Percentiles rank a stretch among this genome's conserved stretches.
These are phyloP conservation scores for Wickerhamomyces queroliae DNA, from an alignment of 805 yeast genomes.

Conservation along the genomic window DNA sequence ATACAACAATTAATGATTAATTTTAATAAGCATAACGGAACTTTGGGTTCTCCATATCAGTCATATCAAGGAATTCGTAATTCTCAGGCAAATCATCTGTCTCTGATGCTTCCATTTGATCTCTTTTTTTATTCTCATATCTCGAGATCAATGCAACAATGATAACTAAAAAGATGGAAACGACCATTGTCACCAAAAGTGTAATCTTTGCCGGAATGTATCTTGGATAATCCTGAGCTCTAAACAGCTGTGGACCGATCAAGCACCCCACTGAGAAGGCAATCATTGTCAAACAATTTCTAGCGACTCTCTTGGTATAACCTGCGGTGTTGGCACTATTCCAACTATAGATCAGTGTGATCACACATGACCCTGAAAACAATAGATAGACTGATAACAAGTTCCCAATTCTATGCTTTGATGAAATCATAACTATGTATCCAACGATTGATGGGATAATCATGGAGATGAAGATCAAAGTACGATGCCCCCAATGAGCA, in stretches of 20 bases:
- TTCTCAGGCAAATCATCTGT: not conserved
- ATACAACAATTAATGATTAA: not conserved
- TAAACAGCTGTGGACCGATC: conserved; percentile 58
- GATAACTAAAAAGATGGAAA: conserved; percentile 34
- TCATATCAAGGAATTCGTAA: conserved; percentile 1
- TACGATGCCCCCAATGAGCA: conserved; percentile 27
- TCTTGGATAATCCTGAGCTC: conserved; percentile 38
- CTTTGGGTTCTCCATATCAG: conserved; percentile 2
- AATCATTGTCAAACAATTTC: conserved; percentile 47
- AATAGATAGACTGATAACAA: conserved; percentile 41
- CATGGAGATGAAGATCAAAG: conserved; percentile 30
- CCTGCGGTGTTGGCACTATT: conserved; percentile 55
- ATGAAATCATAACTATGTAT: conserved; percentile 35
- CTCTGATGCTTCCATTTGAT: conserved; percentile 10
- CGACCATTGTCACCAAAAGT: conserved; percentile 43
- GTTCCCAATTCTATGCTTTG: conserved; percentile 35
- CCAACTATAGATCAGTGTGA: conserved; percentile 53
- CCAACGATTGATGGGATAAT: conserved; percentile 46
- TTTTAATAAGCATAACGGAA: not conserved
- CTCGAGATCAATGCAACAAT: conserved; percentile 34
- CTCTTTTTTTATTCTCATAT: conserved; percentile 45
- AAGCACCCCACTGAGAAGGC: conserved; percentile 49
- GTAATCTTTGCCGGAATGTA: conserved; percentile 55
- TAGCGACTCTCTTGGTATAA: conserved; percentile 44
- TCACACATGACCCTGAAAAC: conserved; percentile 48